Percentiles rank a stretch among this genome's conserved stretches.
phyloP scores from a whole-genome alignment of 225 moss, liverwort and hornwort species.

The Ulota crispa region DNA sequence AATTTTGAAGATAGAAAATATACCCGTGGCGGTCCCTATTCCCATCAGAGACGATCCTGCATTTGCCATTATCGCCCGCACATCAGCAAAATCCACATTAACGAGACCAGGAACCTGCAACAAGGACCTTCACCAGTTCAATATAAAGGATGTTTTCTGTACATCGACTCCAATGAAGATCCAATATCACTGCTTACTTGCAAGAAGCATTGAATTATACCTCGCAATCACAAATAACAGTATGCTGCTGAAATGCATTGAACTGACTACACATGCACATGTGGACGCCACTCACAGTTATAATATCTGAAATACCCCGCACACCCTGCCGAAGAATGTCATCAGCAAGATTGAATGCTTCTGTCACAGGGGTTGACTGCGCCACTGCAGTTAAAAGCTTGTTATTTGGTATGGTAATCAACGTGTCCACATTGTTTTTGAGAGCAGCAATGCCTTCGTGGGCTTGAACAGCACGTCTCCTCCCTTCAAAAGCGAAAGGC shows the following conservation, averaged over 20 bases:
- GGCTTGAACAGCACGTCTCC: constrained; percentile 89
- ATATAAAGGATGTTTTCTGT: neutral
- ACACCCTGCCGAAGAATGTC: constrained; percentile 96
- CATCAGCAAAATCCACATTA: constrained; percentile 96
- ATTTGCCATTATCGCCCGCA: constrained; percentile 96
- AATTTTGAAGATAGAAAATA: constrained; percentile 3
- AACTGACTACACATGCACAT: constrained; percentile 7
- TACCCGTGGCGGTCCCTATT: constrained; percentile 93
- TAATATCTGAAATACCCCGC: constrained; percentile 93
- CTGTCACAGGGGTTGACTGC: constrained; percentile 89
- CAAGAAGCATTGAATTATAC: neutral
- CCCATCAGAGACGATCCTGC: constrained; percentile 97
- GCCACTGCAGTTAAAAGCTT: constrained; percentile 93
- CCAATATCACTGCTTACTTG: neutral
- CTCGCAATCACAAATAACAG: neutral
- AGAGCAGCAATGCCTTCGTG: constrained; percentile 91
- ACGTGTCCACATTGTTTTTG: constrained; percentile 85
- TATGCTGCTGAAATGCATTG: constrained; percentile 2
- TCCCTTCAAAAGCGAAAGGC: constrained; percentile 95
- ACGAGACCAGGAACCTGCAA: constrained; percentile 91
- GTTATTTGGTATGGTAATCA: constrained; percentile 90
- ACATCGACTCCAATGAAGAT: constrained; percentile 16
- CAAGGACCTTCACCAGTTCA: constrained; percentile 32
- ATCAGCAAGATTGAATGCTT: constrained; percentile 92
- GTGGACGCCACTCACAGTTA: constrained; percentile 61